phyloP scores from a whole-genome alignment of 163 green algal species.

The Prototheca wickerhamii region DNA sequence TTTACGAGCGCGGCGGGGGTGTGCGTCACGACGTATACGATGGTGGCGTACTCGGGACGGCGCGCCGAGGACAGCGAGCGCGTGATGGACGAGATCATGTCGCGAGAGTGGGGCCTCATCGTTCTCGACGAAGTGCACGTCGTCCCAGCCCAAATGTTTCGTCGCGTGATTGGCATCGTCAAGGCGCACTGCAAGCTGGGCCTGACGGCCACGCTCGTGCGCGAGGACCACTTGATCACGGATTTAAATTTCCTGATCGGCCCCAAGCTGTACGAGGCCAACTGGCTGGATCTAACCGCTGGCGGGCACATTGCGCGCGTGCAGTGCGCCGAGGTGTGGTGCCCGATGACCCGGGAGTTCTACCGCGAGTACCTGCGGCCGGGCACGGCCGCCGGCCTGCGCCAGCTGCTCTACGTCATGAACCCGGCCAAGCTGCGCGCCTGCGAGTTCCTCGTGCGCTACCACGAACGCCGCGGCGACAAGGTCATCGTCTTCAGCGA shows the following conservation, averaged over 20 bases:
- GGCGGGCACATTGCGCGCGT: slow-evolving; percentile 97
- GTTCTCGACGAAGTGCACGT: slow-evolving; percentile 98
- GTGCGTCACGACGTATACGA: slow-evolving; percentile 92
- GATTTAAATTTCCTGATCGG: slow-evolving; percentile 99
- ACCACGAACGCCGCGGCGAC: slow-evolving; percentile 77
- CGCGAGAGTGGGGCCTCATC: slow-evolving; percentile 92
- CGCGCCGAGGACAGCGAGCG: slow-evolving; percentile 62
- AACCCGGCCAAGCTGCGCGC: slow-evolving; percentile 97
- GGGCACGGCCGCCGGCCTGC: slow-evolving; percentile 23
- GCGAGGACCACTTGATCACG: slow-evolving; percentile 90
- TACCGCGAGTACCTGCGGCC: slow-evolving; percentile 62
- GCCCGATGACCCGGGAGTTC: slow-evolving; percentile 92
- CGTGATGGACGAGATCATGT: slow-evolving; percentile 75
- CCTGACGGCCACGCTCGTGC: slow-evolving; percentile 92
- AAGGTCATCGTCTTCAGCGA: slow-evolving; percentile 95
- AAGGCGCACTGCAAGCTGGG: slow-evolving; percentile 97
- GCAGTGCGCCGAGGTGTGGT: slow-evolving; percentile 95
- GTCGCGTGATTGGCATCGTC: slow-evolving; percentile 84
- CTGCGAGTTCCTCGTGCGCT: slow-evolving; percentile 87
- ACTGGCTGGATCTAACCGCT: slow-evolving; percentile 95
- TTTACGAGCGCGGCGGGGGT: slow-evolving; percentile 56
- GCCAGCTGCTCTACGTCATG: slow-evolving; percentile 91
- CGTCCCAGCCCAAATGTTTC: slow-evolving; percentile 91
- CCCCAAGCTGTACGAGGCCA: slow-evolving; percentile 98
- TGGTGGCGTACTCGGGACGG: slow-evolving; percentile 81